Evolutionary conservation across 129 eudicot genomes (phyloP).

Genomic region (Dittrichia graveolens): DNA sequence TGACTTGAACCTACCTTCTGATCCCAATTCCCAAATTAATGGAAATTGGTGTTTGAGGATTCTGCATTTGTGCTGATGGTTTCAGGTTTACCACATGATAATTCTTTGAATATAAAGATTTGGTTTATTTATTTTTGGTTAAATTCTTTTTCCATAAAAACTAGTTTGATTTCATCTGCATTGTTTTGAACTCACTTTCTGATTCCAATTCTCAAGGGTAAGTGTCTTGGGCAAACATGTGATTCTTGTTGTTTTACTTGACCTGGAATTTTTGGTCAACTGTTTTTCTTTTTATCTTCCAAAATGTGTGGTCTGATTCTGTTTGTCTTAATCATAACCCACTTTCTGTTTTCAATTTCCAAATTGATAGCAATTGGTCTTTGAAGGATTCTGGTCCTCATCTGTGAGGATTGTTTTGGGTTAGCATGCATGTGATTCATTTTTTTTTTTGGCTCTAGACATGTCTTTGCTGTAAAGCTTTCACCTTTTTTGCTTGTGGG

Average conservation of each 20-base stretch:
- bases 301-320: slow-evolving; percentile 22
- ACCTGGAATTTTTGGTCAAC: slow-evolving; percentile 19
- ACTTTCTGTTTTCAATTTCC: slow-evolving; percentile 29
- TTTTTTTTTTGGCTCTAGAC: slow-evolving; percentile 20
- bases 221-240: slow-evolving; percentile 5
- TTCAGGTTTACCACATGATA: background rate
- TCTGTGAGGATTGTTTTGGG: slow-evolving; percentile 27
- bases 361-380: slow-evolving; percentile 30
- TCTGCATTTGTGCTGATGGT: slow-evolving; percentile 5
- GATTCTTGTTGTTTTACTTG: slow-evolving; percentile 19
- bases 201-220: slow-evolving; percentile 23
- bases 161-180: slow-evolving; percentile 22
- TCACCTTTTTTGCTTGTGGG: slow-evolving; percentile 28
- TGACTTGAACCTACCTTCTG: slow-evolving; percentile 15
- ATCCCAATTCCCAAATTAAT: slow-evolving; percentile 13
- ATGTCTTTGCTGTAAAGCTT: slow-evolving; percentile 39
- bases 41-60: slow-evolving; percentile 18
- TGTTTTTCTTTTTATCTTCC: background rate
- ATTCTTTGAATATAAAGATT: slow-evolving; percentile 25
- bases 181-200: slow-evolving; percentile 24
- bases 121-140: slow-evolving; percentile 15
- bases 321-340: slow-evolving; percentile 18
- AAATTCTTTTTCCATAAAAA: background rate
- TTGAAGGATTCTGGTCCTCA: slow-evolving; percentile 10
- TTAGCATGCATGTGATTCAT: slow-evolving; percentile 32